Evolutionary conservation across 495 filamentous ascomycete genomes (phyloP).

Genomic region (Corynascus novoguineensis): DNA sequence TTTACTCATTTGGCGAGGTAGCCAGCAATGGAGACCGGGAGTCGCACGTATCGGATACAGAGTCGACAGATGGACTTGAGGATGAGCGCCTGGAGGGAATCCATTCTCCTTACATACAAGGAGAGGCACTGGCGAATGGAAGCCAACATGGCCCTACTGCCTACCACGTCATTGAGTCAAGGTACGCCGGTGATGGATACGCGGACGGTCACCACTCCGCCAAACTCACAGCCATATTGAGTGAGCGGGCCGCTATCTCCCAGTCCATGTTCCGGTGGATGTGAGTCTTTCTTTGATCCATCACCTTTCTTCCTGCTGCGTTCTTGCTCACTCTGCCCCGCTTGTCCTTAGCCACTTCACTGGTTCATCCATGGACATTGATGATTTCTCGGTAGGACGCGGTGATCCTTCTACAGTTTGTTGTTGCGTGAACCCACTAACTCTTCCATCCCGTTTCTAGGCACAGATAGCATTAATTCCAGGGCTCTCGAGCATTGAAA

Average conservation of each 20-base stretch:
- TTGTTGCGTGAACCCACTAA: background rate
- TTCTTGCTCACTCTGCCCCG: background rate
- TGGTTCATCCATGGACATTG: constrained; percentile 10
- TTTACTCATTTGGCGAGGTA: too few species aligned
- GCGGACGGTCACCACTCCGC: background rate
- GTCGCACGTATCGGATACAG: background rate
- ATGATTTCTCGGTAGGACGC: background rate
- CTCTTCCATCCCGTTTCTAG: background rate
- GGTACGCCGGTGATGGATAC: constrained; percentile 8
- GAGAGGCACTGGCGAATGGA: background rate
- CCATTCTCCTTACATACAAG: too few species aligned
- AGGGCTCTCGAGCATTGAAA: constrained; percentile 2
- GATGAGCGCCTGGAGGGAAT: too few species aligned
- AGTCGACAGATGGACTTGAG: too few species aligned
- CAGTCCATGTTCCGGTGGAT: constrained; percentile 14
- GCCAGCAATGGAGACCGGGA: too few species aligned
- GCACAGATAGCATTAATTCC: background rate
- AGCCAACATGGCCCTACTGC: background rate
- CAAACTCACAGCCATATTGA: background rate
- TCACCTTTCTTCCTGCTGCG: background rate
- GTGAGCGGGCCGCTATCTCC: background rate
- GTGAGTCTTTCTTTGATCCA: background rate
- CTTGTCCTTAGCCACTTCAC: background rate
- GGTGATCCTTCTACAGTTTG: too few species aligned
- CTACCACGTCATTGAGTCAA: constrained; percentile 1